Evolutionary conservation across 768 basidiomycete genomes (phyloP).

Genomic region (Melanogaster broomeanus): DNA sequence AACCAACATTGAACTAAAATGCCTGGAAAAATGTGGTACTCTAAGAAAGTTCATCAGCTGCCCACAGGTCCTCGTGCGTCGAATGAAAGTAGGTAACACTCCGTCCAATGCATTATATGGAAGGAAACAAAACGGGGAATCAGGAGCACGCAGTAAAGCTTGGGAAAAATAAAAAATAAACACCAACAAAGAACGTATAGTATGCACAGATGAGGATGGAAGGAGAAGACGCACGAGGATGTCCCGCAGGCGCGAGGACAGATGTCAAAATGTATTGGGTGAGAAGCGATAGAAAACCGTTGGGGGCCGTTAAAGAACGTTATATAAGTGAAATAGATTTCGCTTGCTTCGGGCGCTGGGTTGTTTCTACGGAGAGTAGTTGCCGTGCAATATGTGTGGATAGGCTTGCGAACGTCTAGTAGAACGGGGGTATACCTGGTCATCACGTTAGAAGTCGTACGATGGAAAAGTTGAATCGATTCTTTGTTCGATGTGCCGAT

Average conservation of each 20-base stretch:
- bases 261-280: constrained; percentile 15
- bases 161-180: neutral
- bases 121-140: constrained; percentile 12
- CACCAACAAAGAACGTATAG: constrained; percentile 24
- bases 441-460: constrained; percentile 37
- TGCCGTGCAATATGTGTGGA: constrained; percentile 36
- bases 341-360: constrained; percentile 26
- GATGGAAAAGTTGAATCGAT: constrained; percentile 22
- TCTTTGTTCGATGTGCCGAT: constrained; percentile 12
- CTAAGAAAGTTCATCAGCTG: constrained; percentile 21
- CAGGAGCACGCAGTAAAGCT: no score
- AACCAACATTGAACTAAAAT: constrained; percentile 28
- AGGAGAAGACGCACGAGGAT: constrained; percentile 20
- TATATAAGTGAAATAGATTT: constrained; percentile 38
- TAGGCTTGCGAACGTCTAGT: constrained; percentile 34
- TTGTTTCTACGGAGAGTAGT: constrained; percentile 24
- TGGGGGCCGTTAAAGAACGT: constrained; percentile 27
- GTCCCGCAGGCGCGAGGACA: constrained; percentile 13
- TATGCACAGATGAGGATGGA: constrained; percentile 15
- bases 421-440: constrained; percentile 34
- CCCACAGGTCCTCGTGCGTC: constrained; percentile 19
- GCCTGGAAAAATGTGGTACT: constrained; percentile 29
- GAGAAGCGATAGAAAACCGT: constrained; percentile 29
- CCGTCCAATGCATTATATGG: constrained; percentile 20
- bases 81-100: constrained; percentile 9